phyloP scores from a whole-genome alignment of 2,329 filamentous ascomycete species.

The Sporothrix inflata region DNA sequence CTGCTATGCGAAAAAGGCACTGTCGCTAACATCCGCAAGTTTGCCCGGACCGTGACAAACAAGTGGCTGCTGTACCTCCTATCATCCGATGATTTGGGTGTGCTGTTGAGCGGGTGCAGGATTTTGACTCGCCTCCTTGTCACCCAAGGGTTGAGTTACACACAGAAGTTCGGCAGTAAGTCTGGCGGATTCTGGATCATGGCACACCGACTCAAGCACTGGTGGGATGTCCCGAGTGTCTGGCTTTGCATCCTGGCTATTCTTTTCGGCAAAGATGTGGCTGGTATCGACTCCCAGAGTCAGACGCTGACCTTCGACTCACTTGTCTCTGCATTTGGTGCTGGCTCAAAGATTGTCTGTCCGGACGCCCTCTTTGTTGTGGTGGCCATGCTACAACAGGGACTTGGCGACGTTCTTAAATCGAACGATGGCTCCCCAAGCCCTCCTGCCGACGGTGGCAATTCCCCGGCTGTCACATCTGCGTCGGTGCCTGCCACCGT shows the following conservation, averaged over 20 bases:
- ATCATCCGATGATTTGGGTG: conserved; percentile 80
- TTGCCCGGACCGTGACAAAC: conserved; percentile 92
- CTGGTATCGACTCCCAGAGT: conserved; percentile 64
- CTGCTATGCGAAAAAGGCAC: conserved; percentile 77
- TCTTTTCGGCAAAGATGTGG: conserved; percentile 81
- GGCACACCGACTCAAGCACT: conserved; percentile 77
- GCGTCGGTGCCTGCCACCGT: background rate
- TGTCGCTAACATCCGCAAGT: conserved; percentile 73
- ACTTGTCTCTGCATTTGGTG: conserved; percentile 72
- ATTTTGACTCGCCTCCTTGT: conserved; percentile 83
- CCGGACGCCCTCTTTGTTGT: conserved; percentile 81
- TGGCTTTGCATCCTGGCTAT: conserved; percentile 91
- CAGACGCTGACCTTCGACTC: conserved; percentile 53
- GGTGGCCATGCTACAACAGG: conserved; percentile 83
- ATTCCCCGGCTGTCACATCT: background rate
- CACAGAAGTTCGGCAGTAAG: conserved; percentile 80
- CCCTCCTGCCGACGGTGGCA: background rate
- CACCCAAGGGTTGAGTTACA: conserved; percentile 79
- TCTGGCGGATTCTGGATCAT: conserved; percentile 87
- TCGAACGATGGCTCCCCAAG: conserved; percentile 58
- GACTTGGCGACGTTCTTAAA: conserved; percentile 70
- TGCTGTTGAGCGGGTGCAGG: conserved; percentile 78
- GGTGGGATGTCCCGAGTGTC: conserved; percentile 83
- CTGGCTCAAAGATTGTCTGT: conserved; percentile 66
- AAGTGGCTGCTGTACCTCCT: conserved; percentile 96